Base-by-base conservation (phyloP, 164 flowering plant species). In the Dillenia suffruticosa region DNA sequence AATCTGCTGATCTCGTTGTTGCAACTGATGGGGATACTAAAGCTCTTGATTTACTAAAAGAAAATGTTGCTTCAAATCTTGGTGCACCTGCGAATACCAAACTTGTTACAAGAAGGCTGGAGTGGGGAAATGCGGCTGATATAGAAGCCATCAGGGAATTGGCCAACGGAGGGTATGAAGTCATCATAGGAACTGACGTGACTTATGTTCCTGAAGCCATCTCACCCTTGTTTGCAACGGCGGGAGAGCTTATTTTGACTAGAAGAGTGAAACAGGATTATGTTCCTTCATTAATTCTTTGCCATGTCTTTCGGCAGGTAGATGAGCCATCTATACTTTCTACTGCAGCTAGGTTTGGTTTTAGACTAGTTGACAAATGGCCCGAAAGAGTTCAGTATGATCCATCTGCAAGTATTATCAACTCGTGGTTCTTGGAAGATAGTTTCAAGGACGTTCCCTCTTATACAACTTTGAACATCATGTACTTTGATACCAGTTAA, bases 181-280 rank as follows among this genome's bases (percentile, higher is more conserved):
- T 89, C 54, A 89, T 90, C 44, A 77, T 94, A 8, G 98, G 98
- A 15, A 90, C 96, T 9, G 98, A 90, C 57, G 93, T 94, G 17
- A 86, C 94, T 2, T 90, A 94, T 47, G 54, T 87, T 44, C 48
- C 86, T 51, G 95, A 89, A 79, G 87, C 92, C 16, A 80, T 90
- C 26, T 53, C 61, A 17, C 94, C 97, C 1, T 66, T 93, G 54
- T 93, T 90, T 75, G 78, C 81, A 46, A 90, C 96, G 44, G 97
- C 94, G 14, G 83, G 66, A 13, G 82, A 78, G 55, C 60, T 90
- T 72, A 77, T 89, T 58, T 73, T 87, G 22, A 24, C 74, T n/a
- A 53, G 58, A 56, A 56, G 49, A 32, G 9, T 0, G 12, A 40
- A 12, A 2, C 76, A 58, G 22, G 63, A 47, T 1, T 48, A 17